Percentiles rank a stretch among this genome's conserved stretches.
These are phyloP conservation scores for Globisporangium solare DNA, from an alignment of 352 stramenopile species.

Conservation along the genomic window DNA sequence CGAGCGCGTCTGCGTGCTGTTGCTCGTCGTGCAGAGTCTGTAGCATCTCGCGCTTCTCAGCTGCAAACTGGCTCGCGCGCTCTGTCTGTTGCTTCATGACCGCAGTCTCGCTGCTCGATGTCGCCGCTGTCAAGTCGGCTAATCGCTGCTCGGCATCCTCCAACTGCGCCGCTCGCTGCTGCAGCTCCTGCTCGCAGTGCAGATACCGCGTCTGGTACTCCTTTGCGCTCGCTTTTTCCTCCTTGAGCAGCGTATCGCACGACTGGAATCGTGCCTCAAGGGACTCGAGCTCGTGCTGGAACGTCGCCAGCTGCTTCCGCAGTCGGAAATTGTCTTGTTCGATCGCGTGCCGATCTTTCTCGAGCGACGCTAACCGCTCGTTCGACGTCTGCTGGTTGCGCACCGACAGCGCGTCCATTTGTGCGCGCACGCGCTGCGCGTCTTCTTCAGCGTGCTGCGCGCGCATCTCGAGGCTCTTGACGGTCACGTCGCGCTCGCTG, in stretches of 20 bases:
- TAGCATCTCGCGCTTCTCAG: constrained; percentile 42
- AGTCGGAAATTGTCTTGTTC: constrained; percentile 54
- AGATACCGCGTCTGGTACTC: constrained; percentile 29
- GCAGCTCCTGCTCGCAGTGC: constrained; percentile 20
- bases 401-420: constrained; percentile 31
- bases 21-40: constrained; percentile 42
- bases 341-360: constrained; percentile 46
- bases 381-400: constrained; percentile 47
- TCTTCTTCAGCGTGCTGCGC: constrained; percentile 40
- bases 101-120: constrained; percentile 29
- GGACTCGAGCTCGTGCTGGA: constrained; percentile 44
- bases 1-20: constrained; percentile 22
- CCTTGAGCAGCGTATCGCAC: constrained; percentile 29
- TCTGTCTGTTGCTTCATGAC: constrained; percentile 36
- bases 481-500: constrained; percentile 32
- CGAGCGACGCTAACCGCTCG: constrained; percentile 44
- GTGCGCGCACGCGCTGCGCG: constrained; percentile 30
- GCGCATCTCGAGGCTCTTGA: constrained; percentile 40
- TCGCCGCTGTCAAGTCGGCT: constrained; percentile 23
- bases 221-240: constrained; percentile 31
- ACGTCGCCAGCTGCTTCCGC: constrained; percentile 32
- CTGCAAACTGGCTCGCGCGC: constrained; percentile 29
- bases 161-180: constrained; percentile 20
- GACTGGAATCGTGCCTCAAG: constrained; percentile 41
- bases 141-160: constrained; percentile 48